A percentile compares a stretch with the other conserved stretches of the same genome.
These are phyloP conservation scores for Erodium texanum DNA, from an alignment of 441 rosid species.

Conservation along the genomic window DNA sequence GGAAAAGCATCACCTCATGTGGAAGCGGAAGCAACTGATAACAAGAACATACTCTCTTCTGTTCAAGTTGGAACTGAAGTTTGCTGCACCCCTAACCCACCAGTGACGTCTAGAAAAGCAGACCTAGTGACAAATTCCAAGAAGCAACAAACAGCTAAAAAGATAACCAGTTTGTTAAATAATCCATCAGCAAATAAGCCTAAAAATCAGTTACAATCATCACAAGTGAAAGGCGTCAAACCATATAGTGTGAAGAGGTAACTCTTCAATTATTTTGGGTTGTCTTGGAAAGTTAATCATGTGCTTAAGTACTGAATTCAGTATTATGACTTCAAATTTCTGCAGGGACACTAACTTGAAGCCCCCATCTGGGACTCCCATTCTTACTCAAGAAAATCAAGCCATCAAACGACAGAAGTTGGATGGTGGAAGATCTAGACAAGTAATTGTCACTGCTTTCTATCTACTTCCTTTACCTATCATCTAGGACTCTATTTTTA, in stretches of 20 bases:
- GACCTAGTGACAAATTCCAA: slow-evolving; percentile 31
- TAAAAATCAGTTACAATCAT: slow-evolving; percentile 42
- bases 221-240: slow-evolving; percentile 36
- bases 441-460: slow-evolving; percentile 32
- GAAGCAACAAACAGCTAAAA: slow-evolving; percentile 58
- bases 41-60: slow-evolving; percentile 1
- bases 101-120: neutral
- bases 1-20: neutral
- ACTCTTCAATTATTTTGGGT: slow-evolving; percentile 2
- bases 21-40: neutral
- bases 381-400: slow-evolving; percentile 73
- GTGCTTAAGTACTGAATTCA: neutral
- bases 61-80: slow-evolving; percentile 28
- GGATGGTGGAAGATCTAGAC: slow-evolving; percentile 82
- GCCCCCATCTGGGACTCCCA: slow-evolving; percentile 32
- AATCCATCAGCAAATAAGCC: slow-evolving; percentile 53
- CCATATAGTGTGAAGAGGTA: slow-evolving; percentile 40
- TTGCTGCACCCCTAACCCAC: slow-evolving; percentile 28
- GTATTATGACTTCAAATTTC: neutral
- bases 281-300: neutral
- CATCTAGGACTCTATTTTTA: neutral
- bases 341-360: slow-evolving; percentile 35
- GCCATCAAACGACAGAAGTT: slow-evolving; percentile 93
- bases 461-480: neutral
- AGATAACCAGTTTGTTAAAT: slow-evolving; percentile 41